Conservation (phyloP, 306 rosid species). For the Chamaecrista fasciculata region DNA sequence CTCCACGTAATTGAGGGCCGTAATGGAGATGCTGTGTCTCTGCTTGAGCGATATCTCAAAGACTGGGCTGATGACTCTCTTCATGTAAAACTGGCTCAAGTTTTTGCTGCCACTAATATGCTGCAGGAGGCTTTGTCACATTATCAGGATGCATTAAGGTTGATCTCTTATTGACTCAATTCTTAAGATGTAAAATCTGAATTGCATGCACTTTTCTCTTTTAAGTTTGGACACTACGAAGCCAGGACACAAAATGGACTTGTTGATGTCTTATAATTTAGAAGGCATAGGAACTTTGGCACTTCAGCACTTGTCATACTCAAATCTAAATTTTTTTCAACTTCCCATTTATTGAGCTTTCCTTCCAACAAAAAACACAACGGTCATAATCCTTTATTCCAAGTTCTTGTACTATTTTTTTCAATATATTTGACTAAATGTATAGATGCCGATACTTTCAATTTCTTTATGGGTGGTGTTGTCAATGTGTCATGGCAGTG, state of each 20-base stretch:
- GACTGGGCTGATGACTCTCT: constrained; percentile 99
- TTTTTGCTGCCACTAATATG: constrained; percentile 92
- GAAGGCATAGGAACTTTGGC: neutral
- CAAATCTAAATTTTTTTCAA: neutral
- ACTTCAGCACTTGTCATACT: neutral
- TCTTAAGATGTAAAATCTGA: constrained; percentile 9
- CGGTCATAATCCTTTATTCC: neutral
- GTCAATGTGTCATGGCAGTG: neutral
- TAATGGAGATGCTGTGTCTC: constrained; percentile 85
- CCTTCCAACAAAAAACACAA: neutral
- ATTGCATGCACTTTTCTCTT: neutral
- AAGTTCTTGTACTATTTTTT: neutral
- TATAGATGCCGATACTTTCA: neutral
- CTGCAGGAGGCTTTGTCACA: constrained; percentile 91
- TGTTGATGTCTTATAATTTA: neutral
- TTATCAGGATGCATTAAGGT: constrained; percentile 98
- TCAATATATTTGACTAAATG: neutral
- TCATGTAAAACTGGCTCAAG: constrained; percentile 97
- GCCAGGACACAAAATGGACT: neutral
- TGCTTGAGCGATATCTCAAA: constrained; percentile 91
- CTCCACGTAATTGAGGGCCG: constrained; percentile 97
- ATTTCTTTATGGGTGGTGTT: neutral
- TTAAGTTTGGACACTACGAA: neutral
- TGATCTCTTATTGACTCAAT: constrained; percentile 23
- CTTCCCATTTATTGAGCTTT: neutral